Evolutionary conservation across 805 yeast genomes (phyloP).

Genomic region (Sugiyamaella marilandica): DNA sequence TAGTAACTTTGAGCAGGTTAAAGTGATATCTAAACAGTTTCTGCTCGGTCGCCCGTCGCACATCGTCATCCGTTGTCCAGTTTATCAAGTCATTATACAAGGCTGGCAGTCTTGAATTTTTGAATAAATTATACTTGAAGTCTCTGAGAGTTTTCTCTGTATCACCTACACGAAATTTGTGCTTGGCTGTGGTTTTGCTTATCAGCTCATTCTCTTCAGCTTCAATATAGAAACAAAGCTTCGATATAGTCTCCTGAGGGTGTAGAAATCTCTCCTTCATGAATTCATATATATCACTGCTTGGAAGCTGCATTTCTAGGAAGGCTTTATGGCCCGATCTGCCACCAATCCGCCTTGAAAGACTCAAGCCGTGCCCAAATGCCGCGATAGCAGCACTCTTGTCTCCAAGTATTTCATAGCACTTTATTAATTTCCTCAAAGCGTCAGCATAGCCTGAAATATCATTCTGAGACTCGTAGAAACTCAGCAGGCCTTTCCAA

Average conservation of each 20-base stretch:
- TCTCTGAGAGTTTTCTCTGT: constrained; percentile 27
- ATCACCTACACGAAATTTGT: constrained; percentile 23
- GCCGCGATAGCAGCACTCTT: constrained; percentile 21
- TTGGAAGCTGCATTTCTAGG: constrained; percentile 29
- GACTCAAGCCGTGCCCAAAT: constrained; percentile 19
- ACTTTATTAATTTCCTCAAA: constrained; percentile 17
- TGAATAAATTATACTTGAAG: constrained; percentile 44
- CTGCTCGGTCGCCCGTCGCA: constrained; percentile 57
- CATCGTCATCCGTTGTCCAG: constrained; percentile 54
- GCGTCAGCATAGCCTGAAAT: constrained; percentile 21
- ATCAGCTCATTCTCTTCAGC: constrained; percentile 25
- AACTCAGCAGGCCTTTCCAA: constrained; percentile 69
- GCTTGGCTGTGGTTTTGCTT: constrained; percentile 20
- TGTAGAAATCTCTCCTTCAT: constrained; percentile 29
- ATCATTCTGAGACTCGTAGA: constrained; percentile 23
- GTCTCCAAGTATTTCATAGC: constrained; percentile 22
- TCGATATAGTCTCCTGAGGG: constrained; percentile 23
- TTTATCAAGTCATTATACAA: constrained; percentile 56
- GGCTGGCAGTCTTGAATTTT: constrained; percentile 46
- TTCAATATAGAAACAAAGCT: constrained; percentile 24
- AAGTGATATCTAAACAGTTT: constrained; percentile 54
- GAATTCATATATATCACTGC: constrained; percentile 24
- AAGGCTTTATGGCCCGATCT: constrained; percentile 18
- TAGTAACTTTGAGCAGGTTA: constrained; percentile 49
- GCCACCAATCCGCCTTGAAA: constrained; percentile 17